These are phyloP conservation scores for Talaromyces sp. DNA, from an alignment of 2,329 filamentous ascomycete genomes.

Conservation along the genomic window DNA sequence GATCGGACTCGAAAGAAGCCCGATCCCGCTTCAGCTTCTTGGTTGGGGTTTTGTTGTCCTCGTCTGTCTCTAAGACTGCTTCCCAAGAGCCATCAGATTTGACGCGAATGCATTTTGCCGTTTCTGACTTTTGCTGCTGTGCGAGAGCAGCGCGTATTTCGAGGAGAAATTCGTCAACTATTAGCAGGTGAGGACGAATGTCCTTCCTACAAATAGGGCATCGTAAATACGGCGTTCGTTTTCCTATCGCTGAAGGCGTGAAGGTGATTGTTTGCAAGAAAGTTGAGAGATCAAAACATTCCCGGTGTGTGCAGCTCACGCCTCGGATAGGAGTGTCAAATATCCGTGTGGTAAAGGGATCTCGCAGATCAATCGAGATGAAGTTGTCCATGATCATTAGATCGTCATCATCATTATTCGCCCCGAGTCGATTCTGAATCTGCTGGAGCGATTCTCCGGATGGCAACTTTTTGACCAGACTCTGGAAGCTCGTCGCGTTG, in stretches of 20 bases:
- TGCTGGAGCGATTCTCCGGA: conserved; percentile 48
- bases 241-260: conserved; percentile 58
- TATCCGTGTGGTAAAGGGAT: conserved; percentile 61
- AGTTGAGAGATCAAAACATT: conserved; percentile 85
- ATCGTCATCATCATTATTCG: conserved; percentile 55
- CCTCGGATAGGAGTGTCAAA: conserved; percentile 70
- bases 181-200: conserved; percentile 66
- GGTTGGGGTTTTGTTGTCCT: conserved; percentile 8
- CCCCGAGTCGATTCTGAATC: conserved; percentile 52
- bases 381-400: conserved; percentile 54
- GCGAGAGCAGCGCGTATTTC: conserved; percentile 56
- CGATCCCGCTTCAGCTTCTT: conserved; percentile 16
- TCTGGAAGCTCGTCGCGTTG: conserved; percentile 33
- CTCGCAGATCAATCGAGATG: conserved; percentile 59
- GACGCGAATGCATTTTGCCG: conserved; percentile 59
- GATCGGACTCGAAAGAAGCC: conserved; percentile 14
- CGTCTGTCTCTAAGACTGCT: conserved; percentile 37
- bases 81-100: conserved; percentile 62
- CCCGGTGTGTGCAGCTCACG: conserved; percentile 64
- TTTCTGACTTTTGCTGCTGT: conserved; percentile 42
- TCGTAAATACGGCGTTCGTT: conserved; percentile 21
- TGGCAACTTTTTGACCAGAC: conserved; percentile 37
- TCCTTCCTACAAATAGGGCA: conserved; percentile 80
- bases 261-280: conserved; percentile 64
- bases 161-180: conserved; percentile 69